Conservation (phyloP, 176 grass and related monocot genomes). For the Aegilops bicornis region DNA sequence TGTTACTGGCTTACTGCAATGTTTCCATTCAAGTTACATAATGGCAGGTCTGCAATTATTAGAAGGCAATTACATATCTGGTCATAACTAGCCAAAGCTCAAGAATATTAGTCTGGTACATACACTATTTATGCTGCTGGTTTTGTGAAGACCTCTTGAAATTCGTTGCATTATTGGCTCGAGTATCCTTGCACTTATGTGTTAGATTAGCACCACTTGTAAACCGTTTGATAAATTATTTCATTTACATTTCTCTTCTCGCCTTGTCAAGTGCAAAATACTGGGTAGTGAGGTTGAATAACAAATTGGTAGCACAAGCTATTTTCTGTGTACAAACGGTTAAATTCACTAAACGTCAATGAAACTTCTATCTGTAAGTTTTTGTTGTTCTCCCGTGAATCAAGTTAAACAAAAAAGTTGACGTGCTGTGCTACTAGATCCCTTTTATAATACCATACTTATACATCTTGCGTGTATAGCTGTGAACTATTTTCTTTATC, state of each 20-base stretch:
- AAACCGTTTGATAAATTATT: neutral
- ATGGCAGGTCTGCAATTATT: neutral
- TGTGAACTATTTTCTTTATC: constrained; percentile 13
- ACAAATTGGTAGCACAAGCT: neutral
- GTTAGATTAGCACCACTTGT: neutral
- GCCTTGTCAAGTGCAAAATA: neutral
- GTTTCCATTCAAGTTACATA: constrained; percentile 15
- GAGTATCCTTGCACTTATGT: neutral
- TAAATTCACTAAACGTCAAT: constrained; percentile 1
- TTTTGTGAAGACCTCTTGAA: neutral
- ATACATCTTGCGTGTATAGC: neutral
- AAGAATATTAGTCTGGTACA: constrained; percentile 11
- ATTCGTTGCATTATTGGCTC: neutral
- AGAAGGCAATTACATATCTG: neutral
- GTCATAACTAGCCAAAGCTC: neutral
- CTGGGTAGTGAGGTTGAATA: neutral
- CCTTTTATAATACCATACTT: neutral
- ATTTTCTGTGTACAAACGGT: neutral
- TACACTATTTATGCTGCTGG: neutral
- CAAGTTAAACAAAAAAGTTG: neutral
- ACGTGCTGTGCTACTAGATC: neutral
- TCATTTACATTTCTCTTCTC: constrained; percentile 12
- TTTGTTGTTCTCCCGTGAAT: neutral
- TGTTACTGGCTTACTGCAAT: neutral
- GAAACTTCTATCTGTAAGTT: neutral